These are phyloP conservation scores for Eucalyptus microcorys DNA, from an alignment of 345 rosid species.

Conservation along the genomic window DNA sequence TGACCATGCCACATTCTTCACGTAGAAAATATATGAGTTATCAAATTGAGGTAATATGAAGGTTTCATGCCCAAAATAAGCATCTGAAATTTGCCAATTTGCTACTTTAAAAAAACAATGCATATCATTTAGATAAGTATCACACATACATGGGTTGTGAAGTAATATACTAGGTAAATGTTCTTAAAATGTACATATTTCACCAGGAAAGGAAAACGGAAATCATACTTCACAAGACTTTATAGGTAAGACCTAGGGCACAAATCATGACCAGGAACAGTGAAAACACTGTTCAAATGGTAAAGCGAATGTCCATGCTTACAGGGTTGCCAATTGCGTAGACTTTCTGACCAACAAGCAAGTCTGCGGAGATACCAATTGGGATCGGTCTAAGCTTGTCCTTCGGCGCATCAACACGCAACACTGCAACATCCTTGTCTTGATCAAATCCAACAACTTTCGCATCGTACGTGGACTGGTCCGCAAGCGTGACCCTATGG, in stretches of 20 bases:
- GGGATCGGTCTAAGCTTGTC: constrained; percentile 80
- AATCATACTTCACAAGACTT: neutral
- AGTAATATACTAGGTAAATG: neutral
- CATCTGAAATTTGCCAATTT: neutral
- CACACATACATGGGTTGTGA: neutral
- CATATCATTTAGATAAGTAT: neutral
- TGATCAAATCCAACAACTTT: constrained; percentile 87
- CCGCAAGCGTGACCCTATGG: constrained; percentile 83
- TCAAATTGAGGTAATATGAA: neutral
- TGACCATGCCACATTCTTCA: neutral
- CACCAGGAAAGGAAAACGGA: neutral
- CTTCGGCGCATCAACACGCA: constrained; percentile 61
- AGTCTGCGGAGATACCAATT: constrained; percentile 82
- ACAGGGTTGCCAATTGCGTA: constrained; percentile 97
- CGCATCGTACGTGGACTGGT: constrained; percentile 82
- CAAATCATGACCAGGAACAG: neutral
- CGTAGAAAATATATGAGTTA: neutral
- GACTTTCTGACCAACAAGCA: constrained; percentile 97
- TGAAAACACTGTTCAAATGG: neutral
- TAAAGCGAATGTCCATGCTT: constrained; percentile 9
- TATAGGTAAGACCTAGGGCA: neutral
- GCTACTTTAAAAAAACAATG: neutral
- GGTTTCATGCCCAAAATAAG: neutral
- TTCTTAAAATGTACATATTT: neutral
- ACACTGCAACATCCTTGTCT: constrained; percentile 95